Evolutionary conservation across 805 yeast genomes (phyloP).

Genomic region (Candida chauliodis): DNA sequence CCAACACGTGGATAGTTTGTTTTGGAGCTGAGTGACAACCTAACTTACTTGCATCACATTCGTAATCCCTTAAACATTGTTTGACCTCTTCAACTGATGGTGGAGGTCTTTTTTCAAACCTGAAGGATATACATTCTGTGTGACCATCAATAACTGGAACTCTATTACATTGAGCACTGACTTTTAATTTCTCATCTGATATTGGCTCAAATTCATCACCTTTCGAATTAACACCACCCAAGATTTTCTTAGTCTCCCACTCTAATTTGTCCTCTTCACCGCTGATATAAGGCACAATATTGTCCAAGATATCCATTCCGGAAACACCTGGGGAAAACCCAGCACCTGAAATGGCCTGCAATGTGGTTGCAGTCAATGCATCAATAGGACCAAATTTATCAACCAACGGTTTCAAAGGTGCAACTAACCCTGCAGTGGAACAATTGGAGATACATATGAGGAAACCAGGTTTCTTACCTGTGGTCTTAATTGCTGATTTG

Average conservation of each 20-base stretch:
- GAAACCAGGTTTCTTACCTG: conserved; percentile 67
- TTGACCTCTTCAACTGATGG: conserved; percentile 84
- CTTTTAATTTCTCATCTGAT: conserved; percentile 68
- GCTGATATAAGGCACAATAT: conserved; percentile 88
- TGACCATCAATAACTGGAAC: conserved; percentile 98
- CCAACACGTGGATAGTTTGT: conserved; percentile 86
- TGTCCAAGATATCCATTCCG: conserved; percentile 91
- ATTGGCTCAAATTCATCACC: conserved; percentile 56
- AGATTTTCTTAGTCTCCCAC: conserved; percentile 95
- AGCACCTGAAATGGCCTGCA: conserved; percentile 98
- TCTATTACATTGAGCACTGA: conserved; percentile 95
- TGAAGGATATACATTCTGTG: conserved; percentile 88
- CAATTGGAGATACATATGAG: conserved; percentile 96
- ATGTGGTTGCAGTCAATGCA: conserved; percentile 79
- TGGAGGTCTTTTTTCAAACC: conserved; percentile 76
- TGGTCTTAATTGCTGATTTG: conserved; percentile 49
- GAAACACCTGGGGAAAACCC: conserved; percentile 98
- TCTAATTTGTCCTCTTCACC: conserved; percentile 99
- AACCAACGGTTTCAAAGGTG: conserved; percentile 91
- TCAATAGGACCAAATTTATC: conserved; percentile 90
- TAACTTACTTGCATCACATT: conserved; percentile 74
- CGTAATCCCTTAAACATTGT: conserved; percentile 63
- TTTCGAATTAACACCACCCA: conserved; percentile 58
- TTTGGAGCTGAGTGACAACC: conserved; percentile 92
- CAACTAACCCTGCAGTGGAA: conserved; percentile 96